Evolutionary conservation across 176 grass and related monocot species (phyloP).

Genomic region (Aechmea fasciata): DNA sequence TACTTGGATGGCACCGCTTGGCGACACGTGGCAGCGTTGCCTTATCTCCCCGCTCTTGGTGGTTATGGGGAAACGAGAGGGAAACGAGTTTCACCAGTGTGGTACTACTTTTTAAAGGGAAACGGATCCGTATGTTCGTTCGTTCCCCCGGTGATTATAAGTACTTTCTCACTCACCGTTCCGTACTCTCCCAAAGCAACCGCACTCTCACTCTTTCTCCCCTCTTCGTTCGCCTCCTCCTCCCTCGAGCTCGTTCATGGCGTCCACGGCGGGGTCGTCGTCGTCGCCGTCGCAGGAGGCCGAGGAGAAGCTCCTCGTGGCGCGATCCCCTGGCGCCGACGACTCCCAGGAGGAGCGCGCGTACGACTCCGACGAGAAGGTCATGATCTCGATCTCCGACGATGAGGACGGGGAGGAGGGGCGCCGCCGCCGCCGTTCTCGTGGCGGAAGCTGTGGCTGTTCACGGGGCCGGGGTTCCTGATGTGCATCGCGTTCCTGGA

Average conservation of each 20-base stretch:
- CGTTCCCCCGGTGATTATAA: too few species aligned
- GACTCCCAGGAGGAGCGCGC: conserved; percentile 59
- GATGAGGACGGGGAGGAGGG: conserved; percentile 10
- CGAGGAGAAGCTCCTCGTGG: not conserved
- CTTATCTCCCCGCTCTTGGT: too few species aligned
- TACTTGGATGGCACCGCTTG: too few species aligned
- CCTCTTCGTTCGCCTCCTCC: not conserved
- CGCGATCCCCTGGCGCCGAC: conserved; percentile 1
- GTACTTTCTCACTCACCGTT: not conserved
- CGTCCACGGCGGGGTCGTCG: conserved; percentile 36
- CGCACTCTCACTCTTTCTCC: not conserved
- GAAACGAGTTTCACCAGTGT: too few species aligned
- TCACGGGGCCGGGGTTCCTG: conserved; percentile 77
- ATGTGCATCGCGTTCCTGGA: conserved; percentile 97
- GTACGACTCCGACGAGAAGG: conserved; percentile 83
- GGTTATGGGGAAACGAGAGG: too few species aligned
- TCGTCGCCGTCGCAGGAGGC: conserved; percentile 3
- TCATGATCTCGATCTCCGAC: conserved; percentile 45
- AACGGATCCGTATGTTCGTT: too few species aligned
- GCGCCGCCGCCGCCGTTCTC: conserved; percentile 46
- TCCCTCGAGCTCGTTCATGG: conserved; percentile 38
- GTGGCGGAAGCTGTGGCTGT: conserved; percentile 86
- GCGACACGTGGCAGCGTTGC: too few species aligned
- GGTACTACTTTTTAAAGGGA: too few species aligned
- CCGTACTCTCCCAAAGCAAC: too few species aligned